Percentiles rank a stretch among this genome's conserved stretches.
phyloP scores from a whole-genome alignment of 73 alveolate genomes.

The Urostyla sp. region DNA sequence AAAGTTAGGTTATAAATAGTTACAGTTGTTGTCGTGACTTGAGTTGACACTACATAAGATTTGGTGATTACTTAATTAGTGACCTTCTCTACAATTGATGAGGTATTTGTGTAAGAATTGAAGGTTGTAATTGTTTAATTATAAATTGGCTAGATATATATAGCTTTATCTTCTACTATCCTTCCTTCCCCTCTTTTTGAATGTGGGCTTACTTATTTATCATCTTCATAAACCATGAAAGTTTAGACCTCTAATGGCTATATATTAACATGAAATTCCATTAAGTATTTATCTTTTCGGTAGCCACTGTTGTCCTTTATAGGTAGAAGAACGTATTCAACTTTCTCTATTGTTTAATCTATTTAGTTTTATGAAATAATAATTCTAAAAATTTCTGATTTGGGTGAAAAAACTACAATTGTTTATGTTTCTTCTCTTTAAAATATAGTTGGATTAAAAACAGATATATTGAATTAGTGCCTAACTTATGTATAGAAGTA shows the following conservation, averaged over 20 bases:
- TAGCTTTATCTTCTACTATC: neutral
- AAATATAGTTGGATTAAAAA: constrained; percentile 16
- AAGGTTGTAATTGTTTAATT: too few relatives aligned
- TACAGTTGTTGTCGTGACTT: too few relatives aligned
- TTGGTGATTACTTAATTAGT: too few relatives aligned
- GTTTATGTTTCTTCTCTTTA: neutral
- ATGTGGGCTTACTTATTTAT: neutral
- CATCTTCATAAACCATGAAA: neutral
- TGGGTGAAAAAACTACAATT: neutral
- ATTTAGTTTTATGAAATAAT: too few relatives aligned
- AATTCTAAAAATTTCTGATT: constrained; percentile 4
- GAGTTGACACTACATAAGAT: too few relatives aligned
- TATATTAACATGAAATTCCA: neutral
- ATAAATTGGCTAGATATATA: too few relatives aligned
- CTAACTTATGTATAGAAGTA: neutral
- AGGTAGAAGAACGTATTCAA: neutral
- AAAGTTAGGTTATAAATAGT: too few relatives aligned
- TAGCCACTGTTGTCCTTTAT: too few relatives aligned
- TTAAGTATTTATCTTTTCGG: neutral
- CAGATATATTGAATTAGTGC: constrained; percentile 3
- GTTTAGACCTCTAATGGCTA: constrained; percentile 1
- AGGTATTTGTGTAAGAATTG: too few relatives aligned
- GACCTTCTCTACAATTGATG: too few relatives aligned
- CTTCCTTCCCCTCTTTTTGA: neutral
- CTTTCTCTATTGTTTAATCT: neutral